Conservation (phyloP, 2,329 filamentous ascomycete genomes). For the Aspergillus candidus region DNA sequence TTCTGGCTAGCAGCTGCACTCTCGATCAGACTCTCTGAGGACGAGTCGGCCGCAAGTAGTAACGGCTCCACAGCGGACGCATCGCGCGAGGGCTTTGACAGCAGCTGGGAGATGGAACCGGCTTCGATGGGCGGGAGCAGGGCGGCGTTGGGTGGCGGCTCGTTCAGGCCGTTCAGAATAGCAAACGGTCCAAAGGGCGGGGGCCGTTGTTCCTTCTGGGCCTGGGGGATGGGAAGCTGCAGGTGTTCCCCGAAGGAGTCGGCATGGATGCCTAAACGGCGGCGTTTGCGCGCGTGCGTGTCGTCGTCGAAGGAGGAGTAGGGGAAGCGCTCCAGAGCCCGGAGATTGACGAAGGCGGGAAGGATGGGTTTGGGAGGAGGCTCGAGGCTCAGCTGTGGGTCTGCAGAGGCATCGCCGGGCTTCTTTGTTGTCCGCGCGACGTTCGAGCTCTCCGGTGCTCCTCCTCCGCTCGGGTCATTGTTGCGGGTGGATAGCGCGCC, state of each 20-base stretch:
- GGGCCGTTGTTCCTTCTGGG: constrained; percentile 41
- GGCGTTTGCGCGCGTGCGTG: constrained; percentile 37
- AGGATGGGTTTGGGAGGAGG: constrained; percentile 37
- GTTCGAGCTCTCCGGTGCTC: constrained; percentile 30
- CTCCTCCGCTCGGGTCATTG: constrained; percentile 27
- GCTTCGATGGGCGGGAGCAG: constrained; percentile 57
- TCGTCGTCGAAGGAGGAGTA: constrained; percentile 38
- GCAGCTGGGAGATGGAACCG: constrained; percentile 35
- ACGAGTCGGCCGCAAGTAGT: constrained; percentile 11
- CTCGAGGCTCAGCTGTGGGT: constrained; percentile 29
- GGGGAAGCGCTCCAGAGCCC: constrained; percentile 40
- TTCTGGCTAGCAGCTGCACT: constrained; percentile 16
- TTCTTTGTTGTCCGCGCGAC: constrained; percentile 32
- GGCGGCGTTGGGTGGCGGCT: constrained; percentile 57
- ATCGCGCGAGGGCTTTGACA: constrained; percentile 30
- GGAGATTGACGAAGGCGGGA: constrained; percentile 44
- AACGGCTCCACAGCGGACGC: constrained; percentile 20
- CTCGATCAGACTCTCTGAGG: no score
- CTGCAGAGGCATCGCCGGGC: constrained; percentile 20
- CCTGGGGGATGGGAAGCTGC: constrained; percentile 43
- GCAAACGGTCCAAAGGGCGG: constrained; percentile 41
- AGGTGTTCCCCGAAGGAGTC: constrained; percentile 41
- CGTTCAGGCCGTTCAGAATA: constrained; percentile 55
- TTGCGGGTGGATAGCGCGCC: constrained; percentile 28
- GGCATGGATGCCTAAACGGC: constrained; percentile 36